phyloP scores from a whole-genome alignment of 352 stramenopile species.

The Globisporangium canariense region DNA sequence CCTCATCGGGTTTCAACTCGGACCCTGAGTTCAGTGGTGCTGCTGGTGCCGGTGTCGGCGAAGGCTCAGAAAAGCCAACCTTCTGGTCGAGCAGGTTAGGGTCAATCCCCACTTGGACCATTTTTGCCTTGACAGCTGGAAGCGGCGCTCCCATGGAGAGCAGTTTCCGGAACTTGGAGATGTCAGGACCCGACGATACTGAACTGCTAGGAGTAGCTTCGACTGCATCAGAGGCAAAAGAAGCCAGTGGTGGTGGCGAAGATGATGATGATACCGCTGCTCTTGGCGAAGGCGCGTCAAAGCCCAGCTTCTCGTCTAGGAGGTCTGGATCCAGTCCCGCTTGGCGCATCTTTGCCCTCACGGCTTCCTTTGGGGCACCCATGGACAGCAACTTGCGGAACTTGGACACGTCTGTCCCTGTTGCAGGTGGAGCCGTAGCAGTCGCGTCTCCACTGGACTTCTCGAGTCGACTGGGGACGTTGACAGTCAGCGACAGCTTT shows the following conservation, averaged over 20 bases:
- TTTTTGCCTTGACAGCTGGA: slow-evolving; percentile 60
- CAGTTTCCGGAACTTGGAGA: slow-evolving; percentile 63
- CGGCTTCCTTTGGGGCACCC: slow-evolving; percentile 71
- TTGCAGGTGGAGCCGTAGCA: neutral
- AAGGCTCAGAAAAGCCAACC: slow-evolving; percentile 4
- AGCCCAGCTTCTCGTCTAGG: slow-evolving; percentile 39
- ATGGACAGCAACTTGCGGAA: slow-evolving; percentile 93
- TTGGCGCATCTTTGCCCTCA: slow-evolving; percentile 67
- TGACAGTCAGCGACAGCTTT: slow-evolving; percentile 12
- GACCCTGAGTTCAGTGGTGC: neutral
- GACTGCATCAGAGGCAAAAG: neutral
- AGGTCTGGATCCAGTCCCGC: slow-evolving; percentile 56
- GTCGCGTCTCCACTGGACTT: neutral
- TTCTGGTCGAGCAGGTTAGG: slow-evolving; percentile 42
- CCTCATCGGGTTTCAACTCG: slow-evolving; percentile 10
- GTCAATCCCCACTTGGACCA: slow-evolving; percentile 57
- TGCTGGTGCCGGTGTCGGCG: neutral
- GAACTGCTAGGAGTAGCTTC: neutral
- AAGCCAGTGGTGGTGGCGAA: neutral
- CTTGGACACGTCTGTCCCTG: slow-evolving; percentile 38
- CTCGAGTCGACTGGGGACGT: slow-evolving; percentile 18
- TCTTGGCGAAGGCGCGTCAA: slow-evolving; percentile 48
- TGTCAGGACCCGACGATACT: slow-evolving; percentile 19
- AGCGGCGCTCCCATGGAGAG: slow-evolving; percentile 59
- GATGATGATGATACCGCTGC: slow-evolving; percentile 37